Conservation (phyloP, 345 rosid species). For the Camelina hispida region DNA sequence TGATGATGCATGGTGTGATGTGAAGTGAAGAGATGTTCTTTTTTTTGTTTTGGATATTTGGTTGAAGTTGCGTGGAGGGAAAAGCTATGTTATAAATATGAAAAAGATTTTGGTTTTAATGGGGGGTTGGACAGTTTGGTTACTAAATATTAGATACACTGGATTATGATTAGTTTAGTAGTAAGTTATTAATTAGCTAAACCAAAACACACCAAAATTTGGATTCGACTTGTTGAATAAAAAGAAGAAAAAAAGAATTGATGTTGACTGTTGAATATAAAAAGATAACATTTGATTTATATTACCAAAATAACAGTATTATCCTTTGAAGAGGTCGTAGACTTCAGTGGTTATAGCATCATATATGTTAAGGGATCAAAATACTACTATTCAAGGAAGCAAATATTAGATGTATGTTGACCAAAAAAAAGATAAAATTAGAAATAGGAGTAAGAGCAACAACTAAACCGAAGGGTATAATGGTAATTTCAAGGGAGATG, state of each 20-base stretch:
- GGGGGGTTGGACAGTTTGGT: constrained; percentile 36
- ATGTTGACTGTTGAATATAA: background rate
- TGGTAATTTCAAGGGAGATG: constrained; percentile 9
- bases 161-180: constrained; percentile 33
- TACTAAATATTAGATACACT: constrained; percentile 2
- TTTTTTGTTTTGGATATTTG: background rate
- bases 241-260: background rate
- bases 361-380: background rate
- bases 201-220: constrained; percentile 43
- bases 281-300: background rate
- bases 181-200: constrained; percentile 39
- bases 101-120: constrained; percentile 13
- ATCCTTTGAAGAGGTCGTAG: background rate
- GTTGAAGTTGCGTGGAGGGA: constrained; percentile 42
- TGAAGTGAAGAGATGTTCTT: constrained; percentile 13
- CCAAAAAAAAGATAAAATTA: background rate
- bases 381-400: background rate
- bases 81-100: constrained; percentile 37
- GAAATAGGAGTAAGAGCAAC: constrained; percentile 25
- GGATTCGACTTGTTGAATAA: constrained; percentile 2
- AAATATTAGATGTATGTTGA: background rate
- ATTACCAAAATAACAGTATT: background rate
- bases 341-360: background rate
- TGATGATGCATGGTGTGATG: constrained; percentile 40
- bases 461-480: constrained; percentile 26